phyloP scores from a whole-genome alignment of 139 green algal genomes.

The Chlamydomonas eustigma region DNA sequence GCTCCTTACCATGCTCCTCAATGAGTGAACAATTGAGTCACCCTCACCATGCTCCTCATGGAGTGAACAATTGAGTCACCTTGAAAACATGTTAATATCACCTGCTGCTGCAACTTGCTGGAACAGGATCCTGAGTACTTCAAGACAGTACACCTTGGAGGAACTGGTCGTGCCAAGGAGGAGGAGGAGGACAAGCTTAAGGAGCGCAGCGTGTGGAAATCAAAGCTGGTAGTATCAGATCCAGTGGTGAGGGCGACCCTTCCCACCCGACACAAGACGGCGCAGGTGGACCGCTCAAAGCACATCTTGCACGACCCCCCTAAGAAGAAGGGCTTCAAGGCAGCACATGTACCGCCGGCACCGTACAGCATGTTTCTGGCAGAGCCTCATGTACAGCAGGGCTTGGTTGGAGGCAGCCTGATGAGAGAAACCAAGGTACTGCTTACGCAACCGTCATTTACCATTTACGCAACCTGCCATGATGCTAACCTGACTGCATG shows the following conservation, averaged over 20 bases:
- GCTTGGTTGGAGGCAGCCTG: not conserved
- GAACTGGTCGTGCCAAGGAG: slow-evolving; percentile 14
- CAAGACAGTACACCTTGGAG: slow-evolving; percentile 44
- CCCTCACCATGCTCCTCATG: not conserved
- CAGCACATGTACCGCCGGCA: slow-evolving; percentile 24
- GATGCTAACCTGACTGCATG: too few species aligned
- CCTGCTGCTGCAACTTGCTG: not conserved
- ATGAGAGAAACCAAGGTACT: too few species aligned
- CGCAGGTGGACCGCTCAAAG: slow-evolving; percentile 33
- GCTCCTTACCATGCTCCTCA: too few species aligned
- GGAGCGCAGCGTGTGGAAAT: slow-evolving; percentile 25
- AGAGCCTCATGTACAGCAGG: not conserved
- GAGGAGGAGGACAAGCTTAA: slow-evolving; percentile 2
- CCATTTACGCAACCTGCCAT: too few species aligned
- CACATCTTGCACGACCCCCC: slow-evolving; percentile 35
- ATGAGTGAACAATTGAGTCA: not conserved
- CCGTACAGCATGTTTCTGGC: slow-evolving; percentile 3
- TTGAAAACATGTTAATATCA: not conserved
- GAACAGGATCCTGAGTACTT: slow-evolving; percentile 41
- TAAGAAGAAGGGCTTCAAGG: slow-evolving; percentile 42
- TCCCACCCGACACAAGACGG: slow-evolving; percentile 19
- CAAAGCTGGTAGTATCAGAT: slow-evolving; percentile 39
- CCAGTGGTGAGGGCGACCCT: slow-evolving; percentile 31
- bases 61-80: not conserved
- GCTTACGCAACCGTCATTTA: too few species aligned